phyloP scores from a whole-genome alignment of 495 filamentous ascomycete genomes.

The Bryoglossum gracile region DNA sequence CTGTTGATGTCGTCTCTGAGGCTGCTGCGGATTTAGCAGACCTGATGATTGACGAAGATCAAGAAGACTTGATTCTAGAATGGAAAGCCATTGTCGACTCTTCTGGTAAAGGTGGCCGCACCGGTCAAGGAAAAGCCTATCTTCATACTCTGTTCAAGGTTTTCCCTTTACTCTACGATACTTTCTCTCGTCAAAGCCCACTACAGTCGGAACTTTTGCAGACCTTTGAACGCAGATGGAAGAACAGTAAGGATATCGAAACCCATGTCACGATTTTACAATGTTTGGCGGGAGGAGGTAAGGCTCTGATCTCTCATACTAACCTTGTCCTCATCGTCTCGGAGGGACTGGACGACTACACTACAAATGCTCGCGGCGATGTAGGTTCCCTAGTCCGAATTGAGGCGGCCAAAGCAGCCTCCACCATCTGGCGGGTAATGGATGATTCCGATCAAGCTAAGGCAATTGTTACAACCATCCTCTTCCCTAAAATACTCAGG shows the following conservation, averaged over 20 bases:
- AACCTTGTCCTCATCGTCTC: constrained; percentile 35
- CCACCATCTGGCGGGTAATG: background rate
- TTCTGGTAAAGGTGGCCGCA: background rate
- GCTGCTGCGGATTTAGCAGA: constrained; percentile 39
- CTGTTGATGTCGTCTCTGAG: constrained; percentile 40
- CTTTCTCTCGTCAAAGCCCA: no score
- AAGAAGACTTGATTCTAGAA: background rate
- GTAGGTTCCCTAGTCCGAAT: constrained; percentile 76
- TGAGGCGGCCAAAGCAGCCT: constrained; percentile 59
- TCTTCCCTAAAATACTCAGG: constrained; percentile 45
- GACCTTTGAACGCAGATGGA: constrained; percentile 29
- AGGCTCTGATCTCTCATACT: constrained; percentile 28
- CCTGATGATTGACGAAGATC: constrained; percentile 23
- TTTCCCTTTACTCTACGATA: background rate
- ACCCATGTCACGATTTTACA: constrained; percentile 49
- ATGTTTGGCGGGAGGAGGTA: constrained; percentile 43
- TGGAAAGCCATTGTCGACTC: background rate
- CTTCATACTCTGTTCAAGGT: constrained; percentile 10
- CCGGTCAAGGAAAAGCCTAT: constrained; percentile 1
- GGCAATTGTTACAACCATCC: background rate
- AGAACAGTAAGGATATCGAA: constrained; percentile 41
- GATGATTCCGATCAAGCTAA: background rate
- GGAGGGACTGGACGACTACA: constrained; percentile 75
- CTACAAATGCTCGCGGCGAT: constrained; percentile 77
- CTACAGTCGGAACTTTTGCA: constrained; percentile 1